Evolutionary conservation across 768 basidiomycete species (phyloP).

Genomic region (Sarcodon aspratus): DNA sequence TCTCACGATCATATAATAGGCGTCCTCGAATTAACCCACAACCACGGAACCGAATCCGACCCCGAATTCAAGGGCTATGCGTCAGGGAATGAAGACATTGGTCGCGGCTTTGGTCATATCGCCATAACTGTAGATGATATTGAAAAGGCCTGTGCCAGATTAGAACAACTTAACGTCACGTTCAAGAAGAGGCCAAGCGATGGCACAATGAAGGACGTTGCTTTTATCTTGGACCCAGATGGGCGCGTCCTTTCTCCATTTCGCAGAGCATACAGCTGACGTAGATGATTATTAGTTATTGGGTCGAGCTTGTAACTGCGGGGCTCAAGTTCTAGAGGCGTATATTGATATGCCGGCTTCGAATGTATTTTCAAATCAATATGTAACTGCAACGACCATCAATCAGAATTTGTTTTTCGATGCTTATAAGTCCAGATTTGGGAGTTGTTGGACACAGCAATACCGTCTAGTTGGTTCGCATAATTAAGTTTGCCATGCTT

Average conservation of each 20-base stretch:
- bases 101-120: slow-evolving; percentile 79
- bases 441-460: too few species aligned
- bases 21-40: slow-evolving; percentile 77
- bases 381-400: too few species aligned
- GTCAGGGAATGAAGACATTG: slow-evolving; percentile 78
- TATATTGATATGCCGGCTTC: too few species aligned
- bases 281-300: too few species aligned
- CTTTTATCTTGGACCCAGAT: slow-evolving; percentile 80
- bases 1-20: slow-evolving; percentile 25
- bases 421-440: too few species aligned
- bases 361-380: too few species aligned
- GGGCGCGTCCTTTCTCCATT: slow-evolving; percentile 30
- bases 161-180: slow-evolving; percentile 66
- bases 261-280: too few species aligned
- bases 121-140: slow-evolving; percentile 79
- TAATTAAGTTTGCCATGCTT: too few species aligned
- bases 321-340: too few species aligned
- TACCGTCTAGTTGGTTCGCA: too few species aligned
- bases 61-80: slow-evolving; percentile 71
- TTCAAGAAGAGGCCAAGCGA: slow-evolving; percentile 87
- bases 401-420: too few species aligned
- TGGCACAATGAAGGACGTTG: slow-evolving; percentile 78
- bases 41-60: slow-evolving; percentile 85
- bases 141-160: slow-evolving; percentile 70
- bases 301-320: too few species aligned